Evolutionary conservation across 345 rosid species (phyloP), one percentile per base, ranked within the genome.

Genomic region (Noccaea bulbosa): DNA sequence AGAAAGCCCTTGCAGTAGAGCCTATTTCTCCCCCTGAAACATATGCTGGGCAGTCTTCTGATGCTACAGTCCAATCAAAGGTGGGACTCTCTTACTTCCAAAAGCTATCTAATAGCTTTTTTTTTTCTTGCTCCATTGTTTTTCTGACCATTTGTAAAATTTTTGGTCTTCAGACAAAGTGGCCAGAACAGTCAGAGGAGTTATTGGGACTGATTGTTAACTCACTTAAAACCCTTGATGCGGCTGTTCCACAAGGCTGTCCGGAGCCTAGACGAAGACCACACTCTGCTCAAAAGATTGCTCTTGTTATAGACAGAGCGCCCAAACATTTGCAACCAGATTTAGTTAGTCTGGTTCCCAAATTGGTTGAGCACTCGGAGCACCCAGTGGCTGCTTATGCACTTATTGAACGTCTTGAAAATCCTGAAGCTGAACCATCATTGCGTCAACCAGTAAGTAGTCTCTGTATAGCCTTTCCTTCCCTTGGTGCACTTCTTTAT

Each of bases 181-280:
- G 98, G 97, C 96, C 96, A 1, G 98, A 95, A 81, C 98, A 95
- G 80, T 95, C 97, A 33, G 99, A 90, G 86, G 99, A 95, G 86
- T 92, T 95, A 34, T 71, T 95, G 61, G 97, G 98, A 75, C 81
- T 95, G 84, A 95, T 95, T 76, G 92, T 95, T 11, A 90, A 95
- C 80, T 95, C 98, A 58, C 83, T 95, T 72, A 88, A 93, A 84
- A 85, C 98, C 70, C 86, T 88, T 50, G 99, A 95, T 69, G 96
- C 97, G 77, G 94, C 90, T 76, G 94, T 87, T 81, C 96, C 96
- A 44, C 96, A 90, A 65, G 91, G 96, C 72, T 92, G 94, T 76
- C 97, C 92, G 8, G 99, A 92, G 84, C 98, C 98, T 22, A 84
- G 88, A 78, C 74, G 99, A 60, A 82, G 98, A 71, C 98, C 98